Evolutionary conservation across 2,329 filamentous ascomycete genomes (phyloP).

Genomic region (Xylogone sp.): DNA sequence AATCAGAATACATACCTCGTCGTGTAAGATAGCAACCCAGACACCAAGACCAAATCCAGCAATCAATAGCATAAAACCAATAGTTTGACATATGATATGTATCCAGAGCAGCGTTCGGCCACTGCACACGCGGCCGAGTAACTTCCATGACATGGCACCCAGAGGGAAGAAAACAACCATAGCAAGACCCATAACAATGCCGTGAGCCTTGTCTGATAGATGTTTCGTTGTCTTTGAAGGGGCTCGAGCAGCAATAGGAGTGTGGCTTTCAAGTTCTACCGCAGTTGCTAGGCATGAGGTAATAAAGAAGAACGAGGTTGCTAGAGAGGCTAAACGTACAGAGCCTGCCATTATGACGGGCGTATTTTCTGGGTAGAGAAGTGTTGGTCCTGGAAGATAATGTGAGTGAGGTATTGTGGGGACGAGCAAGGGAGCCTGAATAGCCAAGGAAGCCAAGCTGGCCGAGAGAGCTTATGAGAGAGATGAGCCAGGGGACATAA

Average conservation of each 20-base stretch:
- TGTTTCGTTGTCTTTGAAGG: neutral
- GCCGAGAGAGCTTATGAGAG: no score
- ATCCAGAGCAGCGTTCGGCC: slow-evolving; percentile 27
- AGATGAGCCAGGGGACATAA: no score
- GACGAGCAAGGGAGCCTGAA: no score
- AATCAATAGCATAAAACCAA: slow-evolving; percentile 56
- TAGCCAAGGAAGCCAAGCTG: no score
- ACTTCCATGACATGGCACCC: slow-evolving; percentile 56
- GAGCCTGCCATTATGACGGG: neutral
- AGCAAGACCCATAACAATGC: slow-evolving; percentile 57
- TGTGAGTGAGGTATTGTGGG: no score
- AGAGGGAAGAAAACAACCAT: slow-evolving; percentile 57
- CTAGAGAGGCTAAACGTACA: neutral
- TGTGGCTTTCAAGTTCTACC: neutral
- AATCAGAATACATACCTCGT: neutral
- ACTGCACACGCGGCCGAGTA: slow-evolving; percentile 49
- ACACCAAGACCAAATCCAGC: slow-evolving; percentile 56
- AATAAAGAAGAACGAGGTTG: neutral
- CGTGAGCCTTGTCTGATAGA: slow-evolving; percentile 38
- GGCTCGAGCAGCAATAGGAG: neutral
- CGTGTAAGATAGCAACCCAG: neutral
- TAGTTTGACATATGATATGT: slow-evolving; percentile 53
- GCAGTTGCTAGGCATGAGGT: neutral
- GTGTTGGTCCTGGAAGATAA: no score
- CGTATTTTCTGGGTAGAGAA: neutral